Evolutionary conservation across 1,284 basidiomycete species (phyloP), one percentile per base, ranked within the genome.

Genomic region (Mycena sp.): DNA sequence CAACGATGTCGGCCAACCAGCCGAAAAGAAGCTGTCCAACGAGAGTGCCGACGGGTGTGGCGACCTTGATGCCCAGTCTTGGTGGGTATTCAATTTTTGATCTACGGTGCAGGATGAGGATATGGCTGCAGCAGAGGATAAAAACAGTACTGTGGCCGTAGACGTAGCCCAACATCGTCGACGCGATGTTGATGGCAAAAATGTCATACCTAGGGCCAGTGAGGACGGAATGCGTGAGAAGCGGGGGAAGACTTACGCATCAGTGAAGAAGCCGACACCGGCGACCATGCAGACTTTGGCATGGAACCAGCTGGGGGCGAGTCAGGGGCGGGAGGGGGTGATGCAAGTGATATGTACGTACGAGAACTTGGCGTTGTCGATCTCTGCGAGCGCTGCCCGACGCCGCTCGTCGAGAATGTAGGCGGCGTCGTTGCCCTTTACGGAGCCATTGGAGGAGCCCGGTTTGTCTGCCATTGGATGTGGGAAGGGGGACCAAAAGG

Each of bases 181-280:
- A 85, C 0, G 86, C 91, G 46, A 94, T 89, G 70, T 88, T 93
- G 78, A 95, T 91, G 0, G 89, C 87, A 62, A 91, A 91, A 40
- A 91, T 85, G 67, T 91, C 89, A 69, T 91, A 91, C 55, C 87
- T 88, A 44, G 25, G 30, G 53, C 45, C 29, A 35, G 21, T 35
- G 49, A 45, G 41, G 6, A 19, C 19, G n/a, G 56, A 45, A 57
- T 32, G 19, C 30, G 25, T 32, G 14, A 55, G 19, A 6, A 28
- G 29, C 1, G 16, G 25, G 38, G 26, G 5, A 46, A 23, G 21
- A 77, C 87, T 73, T 71, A 91, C 85, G 90, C 90, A 77, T 92
- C 92, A 43, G 92, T 92, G 80, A 93, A 94, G 81, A 94, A 93
- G 35, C 92, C 92, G 12, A 90, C 88, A 67, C 91, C 90, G 2